A percentile compares a stretch with the other conserved stretches of the same genome.
These are phyloP conservation scores for Pisolithus marmoratus DNA, from an alignment of 768 basidiomycete species.

Conservation along the genomic window DNA sequence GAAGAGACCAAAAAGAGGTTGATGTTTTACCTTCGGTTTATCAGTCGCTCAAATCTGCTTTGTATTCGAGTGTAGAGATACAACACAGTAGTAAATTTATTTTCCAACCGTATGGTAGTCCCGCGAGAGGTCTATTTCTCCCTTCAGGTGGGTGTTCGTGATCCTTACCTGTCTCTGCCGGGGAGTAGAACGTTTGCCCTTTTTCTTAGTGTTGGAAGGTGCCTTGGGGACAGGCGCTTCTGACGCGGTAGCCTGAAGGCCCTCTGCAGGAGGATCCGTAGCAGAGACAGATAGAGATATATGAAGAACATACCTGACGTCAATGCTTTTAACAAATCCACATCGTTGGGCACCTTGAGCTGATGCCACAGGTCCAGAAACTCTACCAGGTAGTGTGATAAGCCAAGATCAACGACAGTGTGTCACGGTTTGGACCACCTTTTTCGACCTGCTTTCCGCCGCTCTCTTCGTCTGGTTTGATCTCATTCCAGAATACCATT, in stretches of 20 bases:
- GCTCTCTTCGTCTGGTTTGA: conserved; percentile 67
- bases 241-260: conserved; percentile 72
- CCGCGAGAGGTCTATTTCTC: conserved; percentile 77
- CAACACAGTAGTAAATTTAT: too few species aligned
- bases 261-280: conserved; percentile 42
- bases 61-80: too few species aligned
- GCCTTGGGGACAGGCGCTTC: conserved; percentile 52
- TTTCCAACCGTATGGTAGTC: conserved; percentile 44
- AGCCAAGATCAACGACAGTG: conserved; percentile 2
- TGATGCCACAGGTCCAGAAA: conserved; percentile 85
- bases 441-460: conserved; percentile 74
- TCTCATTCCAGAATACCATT: conserved; percentile 89
- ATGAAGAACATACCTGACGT: conserved; percentile 49
- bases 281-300: background rate
- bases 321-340: conserved; percentile 73
- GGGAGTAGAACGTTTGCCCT: conserved; percentile 70
- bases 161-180: conserved; percentile 75
- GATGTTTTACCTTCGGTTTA: too few species aligned
- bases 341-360: conserved; percentile 79
- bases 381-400: conserved; percentile 41
- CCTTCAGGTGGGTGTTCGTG: conserved; percentile 85
- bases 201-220: conserved; percentile 64
- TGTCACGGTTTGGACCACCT: conserved; percentile 36
- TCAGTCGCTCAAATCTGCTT: too few species aligned
- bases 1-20: too few species aligned